phyloP scores from a whole-genome alignment of 345 rosid species.

The Bruguiera gymnorhiza region DNA sequence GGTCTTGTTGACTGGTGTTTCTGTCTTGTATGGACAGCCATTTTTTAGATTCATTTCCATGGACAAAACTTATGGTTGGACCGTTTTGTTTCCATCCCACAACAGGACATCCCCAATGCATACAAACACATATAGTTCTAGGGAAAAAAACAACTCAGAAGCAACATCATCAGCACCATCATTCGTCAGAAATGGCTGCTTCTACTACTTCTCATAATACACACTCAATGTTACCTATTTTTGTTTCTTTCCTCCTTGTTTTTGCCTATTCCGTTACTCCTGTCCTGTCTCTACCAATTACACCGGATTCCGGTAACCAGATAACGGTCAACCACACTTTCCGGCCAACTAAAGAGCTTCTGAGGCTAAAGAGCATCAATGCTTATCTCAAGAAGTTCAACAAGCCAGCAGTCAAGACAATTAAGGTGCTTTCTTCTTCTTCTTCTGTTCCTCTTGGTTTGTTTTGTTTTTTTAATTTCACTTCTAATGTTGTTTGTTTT shows the following conservation, averaged over 20 bases:
- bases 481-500: background rate
- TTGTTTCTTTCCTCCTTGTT: slow-evolving; percentile 46
- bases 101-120: slow-evolving; percentile 54
- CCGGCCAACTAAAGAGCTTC: slow-evolving; percentile 14
- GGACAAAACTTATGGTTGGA: slow-evolving; percentile 31
- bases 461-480: background rate
- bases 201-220: slow-evolving; percentile 28
- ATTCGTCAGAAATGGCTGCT: slow-evolving; percentile 59
- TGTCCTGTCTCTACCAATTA: slow-evolving; percentile 32
- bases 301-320: slow-evolving; percentile 43
- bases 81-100: slow-evolving; percentile 19
- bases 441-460: background rate
- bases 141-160: slow-evolving; percentile 34
- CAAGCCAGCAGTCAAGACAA: slow-evolving; percentile 33
- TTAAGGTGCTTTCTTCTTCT: slow-evolving; percentile 19
- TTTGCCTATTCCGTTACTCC: slow-evolving; percentile 33
- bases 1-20: slow-evolving; percentile 12
- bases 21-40: slow-evolving; percentile 47
- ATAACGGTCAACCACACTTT: slow-evolving; percentile 23
- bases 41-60: slow-evolving; percentile 32
- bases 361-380: slow-evolving; percentile 20
- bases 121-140: slow-evolving; percentile 37
- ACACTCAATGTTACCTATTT: slow-evolving; percentile 37
- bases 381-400: slow-evolving; percentile 33
- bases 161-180: slow-evolving; percentile 22